A percentile compares a stretch with the other conserved stretches of the same genome.
phyloP scores from a whole-genome alignment of 768 basidiomycete species.

The Termitomyces heimii region DNA sequence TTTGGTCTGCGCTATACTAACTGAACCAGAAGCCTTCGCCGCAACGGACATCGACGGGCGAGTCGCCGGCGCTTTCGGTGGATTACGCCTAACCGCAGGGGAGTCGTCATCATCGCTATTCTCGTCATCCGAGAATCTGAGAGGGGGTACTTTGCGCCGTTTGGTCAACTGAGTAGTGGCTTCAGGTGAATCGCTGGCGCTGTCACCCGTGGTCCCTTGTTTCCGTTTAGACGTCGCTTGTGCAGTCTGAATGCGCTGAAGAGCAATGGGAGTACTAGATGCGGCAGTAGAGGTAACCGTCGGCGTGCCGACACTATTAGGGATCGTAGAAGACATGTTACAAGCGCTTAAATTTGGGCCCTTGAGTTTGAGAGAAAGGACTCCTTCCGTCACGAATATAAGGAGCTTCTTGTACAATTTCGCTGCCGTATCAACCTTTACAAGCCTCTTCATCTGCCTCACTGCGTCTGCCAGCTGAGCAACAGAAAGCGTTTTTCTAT shows the following conservation, averaged over 20 bases:
- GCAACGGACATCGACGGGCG: background rate
- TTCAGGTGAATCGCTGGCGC: background rate
- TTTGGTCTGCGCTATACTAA: slow-evolving; percentile 2
- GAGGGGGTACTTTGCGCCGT: background rate
- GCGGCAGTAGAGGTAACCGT: background rate
- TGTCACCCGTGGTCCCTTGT: background rate
- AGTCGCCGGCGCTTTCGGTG: background rate
- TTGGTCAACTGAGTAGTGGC: background rate
- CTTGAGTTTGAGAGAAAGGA: slow-evolving; percentile 1
- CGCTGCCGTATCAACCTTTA: slow-evolving; percentile 1
- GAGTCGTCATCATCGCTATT: background rate
- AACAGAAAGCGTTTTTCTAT: slow-evolving; percentile 25
- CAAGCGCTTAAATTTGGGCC: background rate
- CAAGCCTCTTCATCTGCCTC: slow-evolving; percentile 21
- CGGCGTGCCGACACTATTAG: background rate
- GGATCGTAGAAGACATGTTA: background rate
- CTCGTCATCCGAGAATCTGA: slow-evolving; percentile 1
- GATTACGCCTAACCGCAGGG: background rate
- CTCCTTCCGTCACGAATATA: slow-evolving; percentile 5
- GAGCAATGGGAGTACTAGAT: too few relatives aligned
- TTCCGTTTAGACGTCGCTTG: slow-evolving; percentile 4
- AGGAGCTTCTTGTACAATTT: slow-evolving; percentile 6
- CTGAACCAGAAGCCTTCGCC: background rate
- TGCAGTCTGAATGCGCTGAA: background rate
- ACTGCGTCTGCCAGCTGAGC: slow-evolving; percentile 39